Conservation (phyloP, 2,329 filamentous ascomycete species). For the Monilinia aucupariae region DNA sequence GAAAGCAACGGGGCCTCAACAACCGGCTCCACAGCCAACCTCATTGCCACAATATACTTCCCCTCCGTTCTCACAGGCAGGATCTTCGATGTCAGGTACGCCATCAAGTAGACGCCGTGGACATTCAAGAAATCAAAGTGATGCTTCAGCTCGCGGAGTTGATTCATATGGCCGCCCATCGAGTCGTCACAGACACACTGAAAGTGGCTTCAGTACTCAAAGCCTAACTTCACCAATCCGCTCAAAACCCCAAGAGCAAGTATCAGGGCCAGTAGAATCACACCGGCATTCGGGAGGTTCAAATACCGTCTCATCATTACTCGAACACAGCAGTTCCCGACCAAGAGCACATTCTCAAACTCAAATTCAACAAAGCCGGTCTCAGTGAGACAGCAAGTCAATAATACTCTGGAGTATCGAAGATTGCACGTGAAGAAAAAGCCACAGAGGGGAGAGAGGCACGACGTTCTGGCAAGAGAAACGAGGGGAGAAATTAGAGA, state of each 20-base stretch:
- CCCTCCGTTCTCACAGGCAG: constrained; percentile 51
- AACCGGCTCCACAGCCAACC: constrained; percentile 43
- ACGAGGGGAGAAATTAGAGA: constrained; percentile 34
- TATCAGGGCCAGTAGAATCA: constrained; percentile 21
- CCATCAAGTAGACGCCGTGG: constrained; percentile 50
- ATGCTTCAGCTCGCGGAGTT: constrained; percentile 41
- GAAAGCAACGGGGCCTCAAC: constrained; percentile 60
- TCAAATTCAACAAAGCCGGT: constrained; percentile 26
- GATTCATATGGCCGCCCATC: constrained; percentile 38
- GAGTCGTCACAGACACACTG: constrained; percentile 37
- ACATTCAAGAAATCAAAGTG: constrained; percentile 61
- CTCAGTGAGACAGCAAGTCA: constrained; percentile 21
- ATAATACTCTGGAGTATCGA: constrained; percentile 8
- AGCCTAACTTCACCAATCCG: constrained; percentile 25
- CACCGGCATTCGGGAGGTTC: constrained; percentile 29
- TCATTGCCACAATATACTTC: constrained; percentile 45
- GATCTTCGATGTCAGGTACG: constrained; percentile 48
- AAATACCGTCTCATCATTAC: constrained; percentile 32
- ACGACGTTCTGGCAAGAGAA: constrained; percentile 31
- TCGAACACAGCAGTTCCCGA: constrained; percentile 31
- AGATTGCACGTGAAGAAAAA: constrained; percentile 20
- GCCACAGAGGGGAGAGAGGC: constrained; percentile 31
- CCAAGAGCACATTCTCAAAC: constrained; percentile 22
- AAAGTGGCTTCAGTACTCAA: constrained; percentile 28
- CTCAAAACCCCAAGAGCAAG: constrained; percentile 19